Percentiles rank a stretch among this genome's conserved stretches.
These are phyloP conservation scores for Curvularia lunata DNA, from an alignment of 2,329 filamentous ascomycete genomes.

Conservation along the genomic window DNA sequence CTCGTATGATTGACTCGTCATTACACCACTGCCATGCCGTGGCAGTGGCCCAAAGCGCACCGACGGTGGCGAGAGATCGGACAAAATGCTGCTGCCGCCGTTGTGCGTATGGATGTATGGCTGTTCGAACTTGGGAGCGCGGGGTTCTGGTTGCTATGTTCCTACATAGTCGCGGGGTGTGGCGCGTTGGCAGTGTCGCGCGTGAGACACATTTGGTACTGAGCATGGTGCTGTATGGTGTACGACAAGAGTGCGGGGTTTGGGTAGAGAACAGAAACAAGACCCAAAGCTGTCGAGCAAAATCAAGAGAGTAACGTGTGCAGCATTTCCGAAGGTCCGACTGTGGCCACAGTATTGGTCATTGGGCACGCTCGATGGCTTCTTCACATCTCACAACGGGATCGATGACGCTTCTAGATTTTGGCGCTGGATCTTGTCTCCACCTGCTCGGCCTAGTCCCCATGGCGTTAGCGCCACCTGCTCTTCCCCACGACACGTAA, in stretches of 20 bases:
- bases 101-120: slow-evolving; percentile 50
- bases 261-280: slow-evolving; percentile 5
- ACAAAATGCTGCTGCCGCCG: slow-evolving; percentile 55
- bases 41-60: slow-evolving; percentile 52
- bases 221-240: slow-evolving; percentile 37
- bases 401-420: slow-evolving; percentile 21
- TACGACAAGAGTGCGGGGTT: slow-evolving; percentile 2
- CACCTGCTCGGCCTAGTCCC: slow-evolving; percentile 4
- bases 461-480: not conserved
- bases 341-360: slow-evolving; percentile 18
- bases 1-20: slow-evolving; percentile 48
- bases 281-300: slow-evolving; percentile 2
- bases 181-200: slow-evolving; percentile 34
- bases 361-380: slow-evolving; percentile 20
- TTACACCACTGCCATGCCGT: slow-evolving; percentile 54
- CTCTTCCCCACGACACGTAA: slow-evolving; percentile 8
- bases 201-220: slow-evolving; percentile 39
- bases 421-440: slow-evolving; percentile 8
- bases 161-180: slow-evolving; percentile 35
- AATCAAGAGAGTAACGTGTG: slow-evolving; percentile 27
- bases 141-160: slow-evolving; percentile 30
- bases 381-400: slow-evolving; percentile 12
- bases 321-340: slow-evolving; percentile 10
- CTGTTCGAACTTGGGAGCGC: slow-evolving; percentile 32
- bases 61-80: slow-evolving; percentile 53